Conservation (phyloP, 768 basidiomycete genomes). For the Auriculariales sp. region DNA sequence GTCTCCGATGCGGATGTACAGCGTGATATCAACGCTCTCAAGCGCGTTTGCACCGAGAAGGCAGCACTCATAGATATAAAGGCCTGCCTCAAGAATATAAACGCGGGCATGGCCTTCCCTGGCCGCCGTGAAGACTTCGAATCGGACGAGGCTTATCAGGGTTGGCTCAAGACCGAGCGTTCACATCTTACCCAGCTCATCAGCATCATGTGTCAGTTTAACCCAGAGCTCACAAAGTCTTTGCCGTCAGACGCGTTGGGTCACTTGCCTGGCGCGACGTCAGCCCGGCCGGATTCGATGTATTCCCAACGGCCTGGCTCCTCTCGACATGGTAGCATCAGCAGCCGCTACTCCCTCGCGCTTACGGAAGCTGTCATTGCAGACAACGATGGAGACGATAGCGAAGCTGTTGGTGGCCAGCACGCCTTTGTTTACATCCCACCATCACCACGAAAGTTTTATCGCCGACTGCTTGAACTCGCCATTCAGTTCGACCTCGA, state of each 20-base stretch:
- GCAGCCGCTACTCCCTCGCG: slow-evolving; percentile 44
- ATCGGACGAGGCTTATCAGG: slow-evolving; percentile 64
- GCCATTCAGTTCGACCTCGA: slow-evolving; percentile 79
- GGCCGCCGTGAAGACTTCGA: slow-evolving; percentile 80
- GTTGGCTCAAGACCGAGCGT: slow-evolving; percentile 74
- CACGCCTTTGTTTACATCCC: slow-evolving; percentile 85
- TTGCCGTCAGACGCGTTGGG: slow-evolving; percentile 40
- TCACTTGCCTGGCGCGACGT: slow-evolving; percentile 11
- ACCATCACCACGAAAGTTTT: slow-evolving; percentile 72
- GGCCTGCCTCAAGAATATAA: slow-evolving; percentile 68
- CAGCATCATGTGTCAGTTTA: slow-evolving; percentile 70
- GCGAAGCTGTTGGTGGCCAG: slow-evolving; percentile 48
- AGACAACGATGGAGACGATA: slow-evolving; percentile 37
- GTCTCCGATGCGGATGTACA: slow-evolving; percentile 53
- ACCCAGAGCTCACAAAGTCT: slow-evolving; percentile 76
- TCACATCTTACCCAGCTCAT: slow-evolving; percentile 78
- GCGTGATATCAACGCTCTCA: slow-evolving; percentile 55
- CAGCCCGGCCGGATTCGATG: slow-evolving; percentile 39
- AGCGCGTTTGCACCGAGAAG: slow-evolving; percentile 61
- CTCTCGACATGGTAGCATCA: slow-evolving; percentile 46
- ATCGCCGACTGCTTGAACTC: slow-evolving; percentile 67
- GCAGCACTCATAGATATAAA: slow-evolving; percentile 81
- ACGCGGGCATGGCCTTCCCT: slow-evolving; percentile 68
- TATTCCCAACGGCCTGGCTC: slow-evolving; percentile 31
- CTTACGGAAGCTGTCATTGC: slow-evolving; percentile 18